phyloP scores from a whole-genome alignment of 495 filamentous ascomycete genomes.

The Saxophila tyrrhenica region DNA sequence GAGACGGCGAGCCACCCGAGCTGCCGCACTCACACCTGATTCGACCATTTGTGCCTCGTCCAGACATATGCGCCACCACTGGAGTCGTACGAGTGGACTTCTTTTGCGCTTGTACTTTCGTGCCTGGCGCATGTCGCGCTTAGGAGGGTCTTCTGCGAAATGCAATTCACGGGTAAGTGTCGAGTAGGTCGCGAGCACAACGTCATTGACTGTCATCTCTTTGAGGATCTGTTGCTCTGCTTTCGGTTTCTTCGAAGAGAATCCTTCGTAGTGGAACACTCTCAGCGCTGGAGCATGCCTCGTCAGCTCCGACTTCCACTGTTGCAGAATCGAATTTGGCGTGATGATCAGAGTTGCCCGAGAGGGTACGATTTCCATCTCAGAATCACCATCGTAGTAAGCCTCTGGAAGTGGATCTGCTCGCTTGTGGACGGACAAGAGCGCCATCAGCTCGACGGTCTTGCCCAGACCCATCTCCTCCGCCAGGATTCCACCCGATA shows the following conservation, averaged over 20 bases:
- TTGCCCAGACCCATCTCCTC: conserved; percentile 98
- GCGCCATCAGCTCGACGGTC: conserved; percentile 74
- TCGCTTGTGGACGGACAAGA: conserved; percentile 52
- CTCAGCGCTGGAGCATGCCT: conserved; percentile 53
- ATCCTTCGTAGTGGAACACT: conserved; percentile 35
- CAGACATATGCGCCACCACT: conserved; percentile 87
- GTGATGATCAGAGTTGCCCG: conserved; percentile 77
- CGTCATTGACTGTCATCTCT: conserved; percentile 47
- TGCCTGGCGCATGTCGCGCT: conserved; percentile 52
- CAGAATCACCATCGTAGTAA: conserved; percentile 24
- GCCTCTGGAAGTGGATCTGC: conserved; percentile 22
- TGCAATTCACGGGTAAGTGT: conserved; percentile 69
- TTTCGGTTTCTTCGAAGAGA: conserved; percentile 22
- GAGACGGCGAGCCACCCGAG: conserved; percentile 65
- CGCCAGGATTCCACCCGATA: conserved; percentile 59
- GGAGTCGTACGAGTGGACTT: conserved; percentile 65
- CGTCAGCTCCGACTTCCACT: conserved; percentile 75
- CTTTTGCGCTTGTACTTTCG: conserved; percentile 55
- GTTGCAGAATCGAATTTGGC: conserved; percentile 65
- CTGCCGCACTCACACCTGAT: conserved; percentile 71
- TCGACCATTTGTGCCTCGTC: conserved; percentile 97
- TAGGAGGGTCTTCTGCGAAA: conserved; percentile 52
- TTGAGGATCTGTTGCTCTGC: conserved; percentile 38
- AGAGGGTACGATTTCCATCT: conserved; percentile 34
- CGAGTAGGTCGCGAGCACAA: conserved; percentile 79